These are phyloP conservation scores for Stagonosporopsis rhizophila DNA, from an alignment of 2,329 filamentous ascomycete genomes.

Conservation along the genomic window DNA sequence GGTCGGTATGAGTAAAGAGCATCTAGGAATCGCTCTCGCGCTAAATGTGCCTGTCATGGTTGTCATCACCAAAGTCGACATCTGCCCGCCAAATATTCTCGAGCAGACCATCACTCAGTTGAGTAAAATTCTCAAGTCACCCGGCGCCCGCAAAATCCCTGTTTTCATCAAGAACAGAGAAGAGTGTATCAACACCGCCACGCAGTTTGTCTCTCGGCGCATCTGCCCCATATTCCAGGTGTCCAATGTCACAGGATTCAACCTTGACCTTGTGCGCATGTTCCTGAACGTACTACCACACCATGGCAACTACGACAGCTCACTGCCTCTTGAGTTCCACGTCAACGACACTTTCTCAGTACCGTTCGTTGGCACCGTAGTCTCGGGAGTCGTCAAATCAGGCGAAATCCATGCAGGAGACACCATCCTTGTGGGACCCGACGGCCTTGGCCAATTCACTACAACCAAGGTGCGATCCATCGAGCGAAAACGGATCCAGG, in stretches of 20 bases:
- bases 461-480: constrained; percentile 89
- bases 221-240: constrained; percentile 98
- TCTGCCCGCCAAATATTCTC: constrained; percentile 93
- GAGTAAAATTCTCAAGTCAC: constrained; percentile 90
- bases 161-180: constrained; percentile 92
- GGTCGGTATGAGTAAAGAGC: constrained; percentile 98
- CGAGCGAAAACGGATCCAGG: constrained; percentile 89
- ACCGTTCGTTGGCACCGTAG: constrained; percentile 94
- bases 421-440: constrained; percentile 84
- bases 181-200: constrained; percentile 92
- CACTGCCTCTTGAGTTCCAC: constrained; percentile 88
- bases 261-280: constrained; percentile 85
- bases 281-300: constrained; percentile 96
- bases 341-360: constrained; percentile 98
- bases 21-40: constrained; percentile 91
- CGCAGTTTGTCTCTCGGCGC: constrained; percentile 91
- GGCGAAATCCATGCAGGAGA: constrained; percentile 91
- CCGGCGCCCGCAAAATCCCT: constrained; percentile 91
- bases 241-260: constrained; percentile 94
- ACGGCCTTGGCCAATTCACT: constrained; percentile 87
- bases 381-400: constrained; percentile 87
- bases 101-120: constrained; percentile 92
- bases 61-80: constrained; percentile 97
- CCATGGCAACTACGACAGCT: constrained; percentile 88
- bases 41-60: constrained; percentile 98